Conservation (phyloP, 768 basidiomycete genomes). For the Kwoniella dejecticola region DNA sequence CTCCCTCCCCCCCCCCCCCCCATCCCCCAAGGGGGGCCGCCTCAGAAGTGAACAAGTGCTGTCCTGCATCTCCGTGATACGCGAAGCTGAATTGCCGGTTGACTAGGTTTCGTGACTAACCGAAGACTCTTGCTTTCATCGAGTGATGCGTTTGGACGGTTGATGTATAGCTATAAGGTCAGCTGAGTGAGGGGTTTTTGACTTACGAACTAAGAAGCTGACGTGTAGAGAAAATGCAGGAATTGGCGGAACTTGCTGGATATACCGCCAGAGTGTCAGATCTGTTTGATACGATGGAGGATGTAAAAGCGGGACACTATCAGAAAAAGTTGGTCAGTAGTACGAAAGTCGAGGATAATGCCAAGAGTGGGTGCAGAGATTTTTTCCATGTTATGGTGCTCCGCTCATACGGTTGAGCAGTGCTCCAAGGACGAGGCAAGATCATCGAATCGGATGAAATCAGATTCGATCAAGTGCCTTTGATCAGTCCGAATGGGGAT, state of each 20-base stretch:
- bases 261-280: conserved; percentile 89
- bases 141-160: conserved; percentile 84
- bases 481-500: conserved; percentile 95
- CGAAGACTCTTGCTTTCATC: conserved; percentile 82
- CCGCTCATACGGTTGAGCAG: conserved; percentile 57
- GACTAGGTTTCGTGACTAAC: conserved; percentile 91
- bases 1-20: background rate
- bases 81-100: conserved; percentile 10
- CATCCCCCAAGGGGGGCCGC: too few relatives aligned
- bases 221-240: too few relatives aligned
- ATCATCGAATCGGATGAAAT: conserved; percentile 79
- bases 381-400: too few relatives aligned
- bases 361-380: conserved; percentile 67
- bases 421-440: conserved; percentile 74
- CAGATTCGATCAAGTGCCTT: conserved; percentile 87
- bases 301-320: conserved; percentile 78
- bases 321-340: conserved; percentile 83
- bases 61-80: background rate
- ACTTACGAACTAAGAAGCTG: background rate
- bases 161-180: conserved; percentile 94
- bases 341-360: conserved; percentile 71
- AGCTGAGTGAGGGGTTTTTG: background rate
- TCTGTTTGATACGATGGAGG: conserved; percentile 86
- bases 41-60: background rate
- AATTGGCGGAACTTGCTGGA: conserved; percentile 90